phyloP scores from a whole-genome alignment of 2,329 filamentous ascomycete genomes.

The Neoarthrinium moseri region DNA sequence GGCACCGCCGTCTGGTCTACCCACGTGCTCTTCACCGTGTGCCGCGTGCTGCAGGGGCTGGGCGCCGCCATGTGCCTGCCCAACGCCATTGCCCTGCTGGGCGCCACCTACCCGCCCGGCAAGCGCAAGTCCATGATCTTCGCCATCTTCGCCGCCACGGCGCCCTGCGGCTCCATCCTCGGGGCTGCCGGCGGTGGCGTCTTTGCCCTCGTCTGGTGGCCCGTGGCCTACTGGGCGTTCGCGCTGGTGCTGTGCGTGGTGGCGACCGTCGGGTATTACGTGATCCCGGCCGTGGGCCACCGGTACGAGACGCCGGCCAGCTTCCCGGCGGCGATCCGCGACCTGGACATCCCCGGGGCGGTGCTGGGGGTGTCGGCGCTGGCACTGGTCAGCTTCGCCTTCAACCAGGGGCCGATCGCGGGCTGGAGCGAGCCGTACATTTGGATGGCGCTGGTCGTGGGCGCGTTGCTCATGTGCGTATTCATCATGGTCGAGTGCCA shows the following conservation, averaged over 20 bases:
- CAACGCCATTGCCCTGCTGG: conserved; percentile 63
- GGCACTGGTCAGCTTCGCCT: conserved; percentile 64
- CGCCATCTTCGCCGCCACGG: conserved; percentile 44
- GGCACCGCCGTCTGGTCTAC: conserved; percentile 23
- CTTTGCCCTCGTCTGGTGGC: conserved; percentile 44
- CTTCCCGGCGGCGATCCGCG: conserved; percentile 33
- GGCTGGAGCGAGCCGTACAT: conserved; percentile 59
- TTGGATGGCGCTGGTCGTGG: conserved; percentile 56
- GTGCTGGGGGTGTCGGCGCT: conserved; percentile 51
- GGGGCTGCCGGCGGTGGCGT: conserved; percentile 40
- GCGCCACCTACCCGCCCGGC: conserved; percentile 55
- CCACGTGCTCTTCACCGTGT: conserved; percentile 48
- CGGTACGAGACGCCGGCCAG: conserved; percentile 14
- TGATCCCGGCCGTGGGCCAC: conserved; percentile 31
- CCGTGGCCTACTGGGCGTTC: conserved; percentile 45
- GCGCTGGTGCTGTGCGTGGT: conserved; percentile 33
- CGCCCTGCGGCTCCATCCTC: conserved; percentile 43
- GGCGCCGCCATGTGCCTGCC: conserved; percentile 63
- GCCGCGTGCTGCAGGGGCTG: conserved; percentile 57
- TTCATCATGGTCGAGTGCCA: conserved; percentile 63
- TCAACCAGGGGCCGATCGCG: conserved; percentile 62
- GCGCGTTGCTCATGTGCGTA: conserved; percentile 48
- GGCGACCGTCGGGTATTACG: conserved; percentile 26
- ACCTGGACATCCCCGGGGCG: conserved; percentile 39
- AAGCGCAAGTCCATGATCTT: conserved; percentile 61